A percentile compares a stretch with the other conserved stretches of the same genome.
Evolutionary conservation across 495 filamentous ascomycete genomes (phyloP).

Genomic region (Penicillium arizonense): DNA sequence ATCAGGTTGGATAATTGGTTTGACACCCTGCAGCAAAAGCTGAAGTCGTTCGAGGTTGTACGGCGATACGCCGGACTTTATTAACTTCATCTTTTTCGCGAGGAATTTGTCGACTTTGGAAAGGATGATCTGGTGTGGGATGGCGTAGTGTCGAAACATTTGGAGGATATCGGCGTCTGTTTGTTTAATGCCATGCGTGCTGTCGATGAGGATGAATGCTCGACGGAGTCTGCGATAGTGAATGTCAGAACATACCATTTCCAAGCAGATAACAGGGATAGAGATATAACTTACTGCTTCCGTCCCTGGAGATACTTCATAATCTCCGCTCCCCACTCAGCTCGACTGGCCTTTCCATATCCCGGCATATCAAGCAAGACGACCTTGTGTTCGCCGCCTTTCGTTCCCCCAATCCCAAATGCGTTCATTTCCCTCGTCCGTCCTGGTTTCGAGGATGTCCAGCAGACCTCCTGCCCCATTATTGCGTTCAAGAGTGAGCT

Average conservation of each 20-base stretch:
- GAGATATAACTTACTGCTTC: constrained; percentile 53
- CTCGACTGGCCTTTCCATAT: constrained; percentile 74
- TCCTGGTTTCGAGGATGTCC: constrained; percentile 71
- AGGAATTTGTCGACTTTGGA: constrained; percentile 74
- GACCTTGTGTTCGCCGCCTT: constrained; percentile 53
- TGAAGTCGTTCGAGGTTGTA: constrained; percentile 30
- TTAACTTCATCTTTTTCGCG: constrained; percentile 29
- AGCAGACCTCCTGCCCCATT: constrained; percentile 56
- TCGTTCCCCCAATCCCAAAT: constrained; percentile 67
- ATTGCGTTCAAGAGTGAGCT: constrained; percentile 84
- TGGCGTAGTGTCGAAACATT: constrained; percentile 57
- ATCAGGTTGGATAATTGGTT: constrained; percentile 31
- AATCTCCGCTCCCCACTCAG: constrained; percentile 83
- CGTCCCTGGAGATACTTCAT: constrained; percentile 75
- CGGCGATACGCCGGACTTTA: constrained; percentile 28
- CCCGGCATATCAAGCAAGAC: constrained; percentile 89
- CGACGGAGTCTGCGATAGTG: constrained; percentile 55
- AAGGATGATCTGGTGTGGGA: constrained; percentile 76
- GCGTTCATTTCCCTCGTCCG: constrained; percentile 81
- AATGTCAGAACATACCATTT: neutral
- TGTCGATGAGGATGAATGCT: constrained; percentile 82
- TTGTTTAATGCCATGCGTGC: constrained; percentile 74
- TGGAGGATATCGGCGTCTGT: constrained; percentile 65
- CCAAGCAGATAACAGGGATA: neutral
- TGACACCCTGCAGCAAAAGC: constrained; percentile 23